Evolutionary conservation across 371 early-diverging fungal genomes (phyloP).

Genomic region (Choanephora cucurbitarum): DNA sequence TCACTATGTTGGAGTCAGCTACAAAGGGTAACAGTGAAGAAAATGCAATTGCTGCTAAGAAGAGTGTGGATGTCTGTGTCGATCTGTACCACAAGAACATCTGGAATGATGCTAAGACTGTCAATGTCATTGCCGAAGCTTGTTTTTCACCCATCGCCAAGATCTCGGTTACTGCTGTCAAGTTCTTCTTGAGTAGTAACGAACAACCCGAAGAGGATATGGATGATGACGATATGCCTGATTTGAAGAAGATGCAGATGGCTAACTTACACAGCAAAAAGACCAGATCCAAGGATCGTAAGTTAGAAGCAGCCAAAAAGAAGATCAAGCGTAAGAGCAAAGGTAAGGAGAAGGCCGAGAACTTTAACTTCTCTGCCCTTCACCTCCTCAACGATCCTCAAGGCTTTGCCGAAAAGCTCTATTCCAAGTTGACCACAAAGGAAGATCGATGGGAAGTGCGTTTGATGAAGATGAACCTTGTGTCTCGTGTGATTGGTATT

Average conservation of each 20-base stretch:
- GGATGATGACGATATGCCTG: slow-evolving; percentile 64
- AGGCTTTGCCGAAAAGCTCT: slow-evolving; percentile 91
- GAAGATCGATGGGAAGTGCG: slow-evolving; percentile 87
- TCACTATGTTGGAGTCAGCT: slow-evolving; percentile 77
- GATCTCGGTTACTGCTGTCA: slow-evolving; percentile 88
- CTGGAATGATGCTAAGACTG: slow-evolving; percentile 96
- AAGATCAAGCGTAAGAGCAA: slow-evolving; percentile 64
- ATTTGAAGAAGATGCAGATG: slow-evolving; percentile 77
- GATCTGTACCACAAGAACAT: slow-evolving; percentile 94
- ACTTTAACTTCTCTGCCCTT: slow-evolving; percentile 90
- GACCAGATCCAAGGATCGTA: slow-evolving; percentile 72
- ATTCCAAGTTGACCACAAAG: slow-evolving; percentile 66
- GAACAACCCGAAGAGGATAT: slow-evolving; percentile 72
- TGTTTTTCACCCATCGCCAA: slow-evolving; percentile 90
- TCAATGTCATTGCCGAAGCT: slow-evolving; percentile 95
- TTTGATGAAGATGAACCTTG: slow-evolving; percentile 87
- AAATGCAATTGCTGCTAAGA: slow-evolving; percentile 88
- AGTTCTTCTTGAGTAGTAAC: slow-evolving; percentile 89
- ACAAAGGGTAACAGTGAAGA: slow-evolving; percentile 60
- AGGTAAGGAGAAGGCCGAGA: slow-evolving; percentile 68
- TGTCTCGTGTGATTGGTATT: slow-evolving; percentile 90
- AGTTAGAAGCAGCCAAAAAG: slow-evolving; percentile 74
- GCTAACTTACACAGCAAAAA: slow-evolving; percentile 80
- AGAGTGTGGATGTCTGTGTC: slow-evolving; percentile 93
- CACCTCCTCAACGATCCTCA: slow-evolving; percentile 96